Evolutionary conservation across 73 alveolate genomes (phyloP), one percentile per base, ranked within the genome.

Genomic region (Paramecium octaurelia): DNA sequence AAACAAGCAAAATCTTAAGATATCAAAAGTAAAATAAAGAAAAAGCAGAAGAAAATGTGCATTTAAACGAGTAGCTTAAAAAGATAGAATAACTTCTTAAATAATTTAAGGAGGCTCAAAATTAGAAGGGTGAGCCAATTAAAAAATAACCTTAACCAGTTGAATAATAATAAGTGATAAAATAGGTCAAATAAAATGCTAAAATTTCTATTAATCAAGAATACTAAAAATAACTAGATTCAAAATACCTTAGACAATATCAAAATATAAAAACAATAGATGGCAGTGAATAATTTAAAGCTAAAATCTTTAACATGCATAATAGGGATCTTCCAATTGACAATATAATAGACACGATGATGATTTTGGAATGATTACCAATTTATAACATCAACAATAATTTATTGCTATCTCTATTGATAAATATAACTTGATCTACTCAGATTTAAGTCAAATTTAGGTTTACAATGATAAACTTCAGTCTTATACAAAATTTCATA

Each of bases 381-480:
- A 54, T 54, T 54, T 23, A 64, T 64, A 64, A 14, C 48, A 64
- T 64, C 46, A 4, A 27, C 0, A 64, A 64, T 64, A 64, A 1
- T 64, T 64, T 5, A 31, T 27, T 34, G 12, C 46, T 64, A 64
- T 64, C 48, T 64, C 98, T 54, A 99, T 98, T 94, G 99, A 99
- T 92, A 99, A 27, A 27, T 27, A 27, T 27, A 27, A 27, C 0
- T 27, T 27, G 31, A 27, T 1, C 99, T 54, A 96, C 97, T 89
- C 99, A 98, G 1, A 1, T 27, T 27, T 1, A 27, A 27, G 31
- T 0, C 31, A 27, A 27, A 59, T 59, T 59, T 24, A 3, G 6
- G 77, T 59, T 27, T 27, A 27, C 1, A 1, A 27, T 27, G 31
- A 27, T 27, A 27, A 27, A 27, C 31, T 27, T 27, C 0, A 27